Percentiles rank a stretch among this genome's conserved stretches.
phyloP scores from a whole-genome alignment of 768 basidiomycete genomes.

The Cytidiella melzeri region DNA sequence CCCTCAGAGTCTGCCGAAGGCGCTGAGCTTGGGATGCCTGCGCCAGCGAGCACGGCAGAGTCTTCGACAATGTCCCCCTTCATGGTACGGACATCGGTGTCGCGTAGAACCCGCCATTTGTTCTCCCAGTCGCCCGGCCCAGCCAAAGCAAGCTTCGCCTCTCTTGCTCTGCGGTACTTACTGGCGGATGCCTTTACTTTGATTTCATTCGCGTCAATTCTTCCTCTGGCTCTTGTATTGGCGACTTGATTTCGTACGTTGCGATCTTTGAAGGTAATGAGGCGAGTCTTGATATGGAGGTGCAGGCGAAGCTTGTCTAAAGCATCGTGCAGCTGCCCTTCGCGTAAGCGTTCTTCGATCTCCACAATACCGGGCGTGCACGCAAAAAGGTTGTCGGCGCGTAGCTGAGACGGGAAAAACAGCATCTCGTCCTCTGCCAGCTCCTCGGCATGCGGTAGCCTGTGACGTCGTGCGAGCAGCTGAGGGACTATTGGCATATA shows the following conservation, averaged over 20 bases:
- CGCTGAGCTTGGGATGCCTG: neutral
- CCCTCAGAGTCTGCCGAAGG: neutral
- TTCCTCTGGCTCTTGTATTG: constrained; percentile 6
- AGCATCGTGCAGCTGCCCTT: constrained; percentile 12
- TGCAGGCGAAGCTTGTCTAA: constrained; percentile 11
- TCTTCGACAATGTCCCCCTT: neutral
- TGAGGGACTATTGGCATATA: constrained; percentile 1
- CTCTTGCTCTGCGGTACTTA: constrained; percentile 1
- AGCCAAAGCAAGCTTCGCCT: neutral
- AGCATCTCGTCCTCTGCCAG: neutral
- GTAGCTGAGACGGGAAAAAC: constrained; percentile 5
- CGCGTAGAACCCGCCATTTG: neutral
- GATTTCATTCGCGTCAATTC: neutral
- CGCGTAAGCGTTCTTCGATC: constrained; percentile 10
- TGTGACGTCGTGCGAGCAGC: neutral
- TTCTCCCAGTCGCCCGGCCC: neutral
- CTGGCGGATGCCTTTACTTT: neutral
- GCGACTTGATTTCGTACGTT: constrained; percentile 12
- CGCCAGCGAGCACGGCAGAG: neutral
- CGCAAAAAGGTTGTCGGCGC: neutral
- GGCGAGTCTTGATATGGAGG: constrained; percentile 9
- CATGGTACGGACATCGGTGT: neutral
- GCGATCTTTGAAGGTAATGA: constrained; percentile 6
- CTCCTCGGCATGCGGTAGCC: neutral
- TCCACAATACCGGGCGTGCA: constrained; percentile 4